These are phyloP conservation scores for Pisolithus albus DNA, from an alignment of 768 basidiomycete species.

Conservation along the genomic window DNA sequence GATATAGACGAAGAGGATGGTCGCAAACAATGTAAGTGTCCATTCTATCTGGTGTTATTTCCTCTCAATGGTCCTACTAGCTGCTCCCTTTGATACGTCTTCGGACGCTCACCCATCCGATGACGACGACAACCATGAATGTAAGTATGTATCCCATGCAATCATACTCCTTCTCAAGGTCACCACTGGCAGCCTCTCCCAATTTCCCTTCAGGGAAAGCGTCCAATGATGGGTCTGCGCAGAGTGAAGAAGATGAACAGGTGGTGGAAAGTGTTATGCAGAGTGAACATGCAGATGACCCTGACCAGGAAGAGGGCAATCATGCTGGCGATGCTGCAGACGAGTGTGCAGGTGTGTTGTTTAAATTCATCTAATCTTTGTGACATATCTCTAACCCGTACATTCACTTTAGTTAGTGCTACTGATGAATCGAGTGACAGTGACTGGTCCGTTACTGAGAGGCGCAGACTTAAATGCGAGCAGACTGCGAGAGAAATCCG, in stretches of 20 bases:
- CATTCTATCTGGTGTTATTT: not conserved
- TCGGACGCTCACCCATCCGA: too few relatives aligned
- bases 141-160: too few relatives aligned
- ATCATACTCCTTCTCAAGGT: too few relatives aligned
- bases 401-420: not conserved
- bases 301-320: not conserved
- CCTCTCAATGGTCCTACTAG: not conserved
- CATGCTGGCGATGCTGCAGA: not conserved
- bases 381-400: too few relatives aligned
- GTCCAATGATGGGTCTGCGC: not conserved
- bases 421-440: not conserved
- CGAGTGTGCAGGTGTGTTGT: not conserved
- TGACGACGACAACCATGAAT: too few relatives aligned
- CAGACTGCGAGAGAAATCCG: not conserved
- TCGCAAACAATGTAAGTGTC: not conserved
- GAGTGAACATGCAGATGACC: too few relatives aligned
- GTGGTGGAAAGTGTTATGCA: not conserved
- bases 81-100: not conserved
- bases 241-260: not conserved
- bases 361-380: not conserved
- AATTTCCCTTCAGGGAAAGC: not conserved
- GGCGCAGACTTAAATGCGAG: not conserved
- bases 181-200: not conserved
- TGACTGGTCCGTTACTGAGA: not conserved
- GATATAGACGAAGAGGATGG: not conserved